These are phyloP conservation scores for Yamadazyma dendronema DNA, from an alignment of 1,139 yeast genomes.

Conservation along the genomic window DNA sequence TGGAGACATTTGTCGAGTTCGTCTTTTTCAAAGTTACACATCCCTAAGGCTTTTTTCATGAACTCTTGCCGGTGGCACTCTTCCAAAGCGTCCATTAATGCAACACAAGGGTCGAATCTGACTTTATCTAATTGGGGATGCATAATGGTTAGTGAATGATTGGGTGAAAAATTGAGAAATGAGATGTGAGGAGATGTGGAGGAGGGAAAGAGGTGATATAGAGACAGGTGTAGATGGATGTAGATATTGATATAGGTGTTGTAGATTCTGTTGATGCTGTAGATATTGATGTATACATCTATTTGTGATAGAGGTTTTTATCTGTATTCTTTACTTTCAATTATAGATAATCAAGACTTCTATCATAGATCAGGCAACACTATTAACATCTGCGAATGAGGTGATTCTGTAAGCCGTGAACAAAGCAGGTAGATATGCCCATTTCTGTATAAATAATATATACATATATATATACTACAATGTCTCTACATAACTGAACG, in stretches of 20 bases:
- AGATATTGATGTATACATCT: not conserved
- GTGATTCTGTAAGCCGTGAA: no score
- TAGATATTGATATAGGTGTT: no score
- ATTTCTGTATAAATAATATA: no score
- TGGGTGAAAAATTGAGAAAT: not conserved
- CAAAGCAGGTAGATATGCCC: no score
- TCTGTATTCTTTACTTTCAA: no score
- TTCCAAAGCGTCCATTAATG: conserved; percentile 82
- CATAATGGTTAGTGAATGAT: conserved; percentile 21
- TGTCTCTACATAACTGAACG: no score
- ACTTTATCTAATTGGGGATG: conserved; percentile 49
- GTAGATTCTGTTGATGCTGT: not conserved
- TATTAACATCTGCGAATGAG: no score
- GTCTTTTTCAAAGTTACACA: conserved; percentile 82
- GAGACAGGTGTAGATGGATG: no score
- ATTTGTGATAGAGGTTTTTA: no score
- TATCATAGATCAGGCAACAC: no score
- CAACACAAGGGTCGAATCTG: conserved; percentile 62
- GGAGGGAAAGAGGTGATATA: not conserved
- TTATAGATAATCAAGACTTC: no score
- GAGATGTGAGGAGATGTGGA: not conserved
- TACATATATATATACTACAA: no score
- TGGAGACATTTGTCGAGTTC: conserved; percentile 78
- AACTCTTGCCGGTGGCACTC: conserved; percentile 81
- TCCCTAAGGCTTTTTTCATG: conserved; percentile 72